Evolutionary conservation across 306 rosid species (phyloP).

Genomic region (Dalbergia cochinchinensis): DNA sequence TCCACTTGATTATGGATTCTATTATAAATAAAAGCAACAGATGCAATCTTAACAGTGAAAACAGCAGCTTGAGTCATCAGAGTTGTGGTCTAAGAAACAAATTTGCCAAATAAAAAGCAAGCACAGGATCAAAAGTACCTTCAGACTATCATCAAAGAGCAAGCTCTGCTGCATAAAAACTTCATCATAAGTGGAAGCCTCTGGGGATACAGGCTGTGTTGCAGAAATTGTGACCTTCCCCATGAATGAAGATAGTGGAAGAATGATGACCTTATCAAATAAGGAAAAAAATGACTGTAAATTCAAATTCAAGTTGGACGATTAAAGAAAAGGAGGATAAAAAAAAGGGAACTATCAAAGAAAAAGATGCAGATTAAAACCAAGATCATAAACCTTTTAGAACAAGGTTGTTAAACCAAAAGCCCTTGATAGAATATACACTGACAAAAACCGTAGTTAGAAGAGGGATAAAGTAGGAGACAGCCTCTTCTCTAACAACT

Average conservation of each 20-base stretch:
- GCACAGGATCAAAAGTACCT: constrained; percentile 56
- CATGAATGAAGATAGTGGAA: constrained; percentile 52
- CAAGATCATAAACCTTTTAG: constrained; percentile 40
- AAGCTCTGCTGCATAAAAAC: constrained; percentile 94
- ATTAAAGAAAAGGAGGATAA: constrained; percentile 36
- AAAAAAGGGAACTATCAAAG: constrained; percentile 35
- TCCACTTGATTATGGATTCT: constrained; percentile 18
- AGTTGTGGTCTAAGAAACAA: not conserved
- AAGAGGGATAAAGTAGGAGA: constrained; percentile 53
- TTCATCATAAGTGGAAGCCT: constrained; percentile 90
- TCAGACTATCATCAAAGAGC: constrained; percentile 93
- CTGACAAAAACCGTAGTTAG: constrained; percentile 33
- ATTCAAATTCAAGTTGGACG: constrained; percentile 33
- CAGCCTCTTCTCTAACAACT: constrained; percentile 53
- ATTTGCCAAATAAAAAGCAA: constrained; percentile 9
- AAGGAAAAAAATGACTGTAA: not conserved
- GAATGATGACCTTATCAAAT: constrained; percentile 49
- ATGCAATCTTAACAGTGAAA: constrained; percentile 27
- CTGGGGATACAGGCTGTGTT: constrained; percentile 57
- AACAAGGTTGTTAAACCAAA: constrained; percentile 40
- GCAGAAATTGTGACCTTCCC: constrained; percentile 73
- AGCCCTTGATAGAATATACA: constrained; percentile 47
- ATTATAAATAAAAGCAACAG: not conserved
- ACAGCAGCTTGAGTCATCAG: not conserved
- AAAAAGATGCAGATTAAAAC: constrained; percentile 40